These are phyloP conservation scores for Forsythia viridissima DNA, from an alignment of 257 asterid genomes.

Conservation along the genomic window DNA sequence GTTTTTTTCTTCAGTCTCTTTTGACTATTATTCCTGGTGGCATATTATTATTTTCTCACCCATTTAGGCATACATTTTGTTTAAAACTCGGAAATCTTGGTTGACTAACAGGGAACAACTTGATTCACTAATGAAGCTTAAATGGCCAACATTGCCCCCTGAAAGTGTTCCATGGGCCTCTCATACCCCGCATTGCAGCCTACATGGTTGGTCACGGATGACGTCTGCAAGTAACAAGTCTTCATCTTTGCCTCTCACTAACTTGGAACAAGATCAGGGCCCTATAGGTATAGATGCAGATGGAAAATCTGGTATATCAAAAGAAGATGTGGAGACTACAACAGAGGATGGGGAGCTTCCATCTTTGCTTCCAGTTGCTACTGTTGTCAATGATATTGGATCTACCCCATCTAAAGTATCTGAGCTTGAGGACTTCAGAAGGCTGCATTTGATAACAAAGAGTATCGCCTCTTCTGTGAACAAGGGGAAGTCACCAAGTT, in stretches of 20 bases:
- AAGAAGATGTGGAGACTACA: slow-evolving; percentile 56
- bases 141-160: slow-evolving; percentile 73
- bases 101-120: slow-evolving; percentile 83
- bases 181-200: slow-evolving; percentile 72
- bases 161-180: slow-evolving; percentile 90
- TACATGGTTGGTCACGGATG: slow-evolving; percentile 62
- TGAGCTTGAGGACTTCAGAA: slow-evolving; percentile 54
- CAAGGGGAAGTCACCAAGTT: slow-evolving; percentile 68
- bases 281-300: slow-evolving; percentile 39
- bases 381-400: slow-evolving; percentile 39
- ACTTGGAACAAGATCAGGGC: slow-evolving; percentile 51
- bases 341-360: slow-evolving; percentile 98
- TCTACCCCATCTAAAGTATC: slow-evolving; percentile 45
- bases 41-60: slow-evolving; percentile 7
- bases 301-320: slow-evolving; percentile 43
- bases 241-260: slow-evolving; percentile 35
- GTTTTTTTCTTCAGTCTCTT: background rate
- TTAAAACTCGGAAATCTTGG: slow-evolving; percentile 41
- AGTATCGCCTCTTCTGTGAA: slow-evolving; percentile 59
- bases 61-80: slow-evolving; percentile 24
- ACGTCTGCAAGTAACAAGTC: slow-evolving; percentile 37
- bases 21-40: background rate
- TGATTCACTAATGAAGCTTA: slow-evolving; percentile 68
- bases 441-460: slow-evolving; percentile 65
- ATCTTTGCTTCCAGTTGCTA: slow-evolving; percentile 46